Evolutionary conservation across 2,329 filamentous ascomycete genomes (phyloP).

Genomic region (Diaporthe eres): DNA sequence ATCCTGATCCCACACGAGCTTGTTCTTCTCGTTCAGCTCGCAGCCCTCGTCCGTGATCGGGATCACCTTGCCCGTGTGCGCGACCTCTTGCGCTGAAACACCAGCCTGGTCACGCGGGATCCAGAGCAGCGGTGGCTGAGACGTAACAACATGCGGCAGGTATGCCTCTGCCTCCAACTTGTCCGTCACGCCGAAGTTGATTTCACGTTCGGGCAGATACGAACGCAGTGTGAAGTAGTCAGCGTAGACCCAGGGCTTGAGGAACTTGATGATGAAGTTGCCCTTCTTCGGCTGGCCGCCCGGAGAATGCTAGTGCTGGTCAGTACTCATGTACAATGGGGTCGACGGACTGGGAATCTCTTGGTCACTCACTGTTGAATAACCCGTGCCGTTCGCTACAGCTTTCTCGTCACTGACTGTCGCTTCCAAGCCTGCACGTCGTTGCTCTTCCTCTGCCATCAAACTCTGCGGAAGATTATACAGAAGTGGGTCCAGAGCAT

Average conservation of each 20-base stretch:
- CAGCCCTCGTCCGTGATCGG: slow-evolving; percentile 87
- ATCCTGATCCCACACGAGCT: slow-evolving; percentile 54
- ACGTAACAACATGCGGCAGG: slow-evolving; percentile 78
- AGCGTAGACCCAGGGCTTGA: slow-evolving; percentile 83
- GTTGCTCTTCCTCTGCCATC: slow-evolving; percentile 60
- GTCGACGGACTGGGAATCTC: neutral
- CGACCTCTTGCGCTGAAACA: slow-evolving; percentile 82
- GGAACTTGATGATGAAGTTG: slow-evolving; percentile 75
- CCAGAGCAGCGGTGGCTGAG: slow-evolving; percentile 81
- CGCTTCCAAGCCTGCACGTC: slow-evolving; percentile 47
- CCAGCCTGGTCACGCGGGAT: slow-evolving; percentile 83
- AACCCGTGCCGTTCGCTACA: slow-evolving; percentile 43
- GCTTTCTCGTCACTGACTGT: slow-evolving; percentile 43
- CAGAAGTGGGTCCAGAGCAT: slow-evolving; percentile 81
- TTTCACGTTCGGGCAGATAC: slow-evolving; percentile 72
- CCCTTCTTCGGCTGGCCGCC: slow-evolving; percentile 59
- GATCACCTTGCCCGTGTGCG: slow-evolving; percentile 78
- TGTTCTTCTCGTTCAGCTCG: slow-evolving; percentile 77
- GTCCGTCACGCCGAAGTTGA: slow-evolving; percentile 71
- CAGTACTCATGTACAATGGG: neutral
- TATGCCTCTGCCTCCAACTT: slow-evolving; percentile 78
- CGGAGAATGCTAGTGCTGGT: slow-evolving; percentile 27
- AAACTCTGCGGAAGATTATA: slow-evolving; percentile 84
- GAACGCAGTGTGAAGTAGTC: slow-evolving; percentile 80
- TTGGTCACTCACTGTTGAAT: slow-evolving; percentile 44